Evolutionary conservation across 805 yeast species (phyloP), one percentile per base, ranked within the genome.

Genomic region (Kodamaea hsintzibuensis): DNA sequence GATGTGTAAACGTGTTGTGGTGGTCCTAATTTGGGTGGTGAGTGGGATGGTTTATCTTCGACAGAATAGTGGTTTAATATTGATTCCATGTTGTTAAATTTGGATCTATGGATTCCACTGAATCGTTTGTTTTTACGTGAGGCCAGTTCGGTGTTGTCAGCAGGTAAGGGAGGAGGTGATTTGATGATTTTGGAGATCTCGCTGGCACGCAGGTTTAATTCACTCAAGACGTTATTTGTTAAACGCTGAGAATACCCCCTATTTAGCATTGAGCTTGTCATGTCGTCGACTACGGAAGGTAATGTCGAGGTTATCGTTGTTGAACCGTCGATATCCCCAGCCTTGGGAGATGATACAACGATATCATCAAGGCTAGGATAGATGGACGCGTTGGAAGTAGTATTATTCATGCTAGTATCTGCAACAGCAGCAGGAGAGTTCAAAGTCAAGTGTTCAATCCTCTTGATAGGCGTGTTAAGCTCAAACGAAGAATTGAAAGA

Each of bases 221-320:
- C 84, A 45, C 64, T 67, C 51, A 80, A 57, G 10, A 80, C 83
- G 44, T 74, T 77, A 45, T 71, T 70, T 22, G 79, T 75, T 42
- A 81, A 69, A 46, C 70, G 72, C 52, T 79, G 72, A 1, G 85
- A 80, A 64, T 79, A 82, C 49, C 82, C 74, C 52, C 74, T 74
- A 14, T 72, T 67, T 49, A 77, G 69, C 67, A 66, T 68, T 35
- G 56, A 52, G 13, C 10, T 14, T 6, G 44, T 40, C 44, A 40
- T 40, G 19, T 40, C 44, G 7, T 17, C 19, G 12, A 49, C 14
- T 7, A 22, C 27, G 5, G 42, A 38, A 8, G 42, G 42, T 16
- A 38, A 14, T 8, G 42, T 38, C 19, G 42, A 38, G 6, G 42
- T n/a, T 7, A 38, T 38, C 8, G 19, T 40, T 8, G 22, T 40